Conservation (phyloP, 305 asterid species). For the Plantago lanceolata region DNA sequence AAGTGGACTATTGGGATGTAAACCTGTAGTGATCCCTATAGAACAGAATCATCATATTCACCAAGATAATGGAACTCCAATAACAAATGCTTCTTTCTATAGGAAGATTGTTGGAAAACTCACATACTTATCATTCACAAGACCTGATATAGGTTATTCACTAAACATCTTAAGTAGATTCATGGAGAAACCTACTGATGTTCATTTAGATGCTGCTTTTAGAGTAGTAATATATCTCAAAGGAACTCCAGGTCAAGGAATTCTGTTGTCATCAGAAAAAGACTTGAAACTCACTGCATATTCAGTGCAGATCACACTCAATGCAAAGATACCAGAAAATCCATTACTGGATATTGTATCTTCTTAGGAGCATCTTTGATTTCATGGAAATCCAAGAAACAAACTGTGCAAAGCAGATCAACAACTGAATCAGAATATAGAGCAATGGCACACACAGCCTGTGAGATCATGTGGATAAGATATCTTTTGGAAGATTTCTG, state of each 20-base stretch:
- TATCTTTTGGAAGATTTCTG: not conserved
- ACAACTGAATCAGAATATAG: not conserved
- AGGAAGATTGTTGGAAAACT: not conserved
- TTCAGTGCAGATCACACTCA: not conserved
- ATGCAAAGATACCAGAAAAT: not conserved
- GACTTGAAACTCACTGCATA: not conserved
- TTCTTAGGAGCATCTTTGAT: not conserved
- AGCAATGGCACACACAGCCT: not conserved
- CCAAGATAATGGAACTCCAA: not conserved
- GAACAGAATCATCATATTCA: conserved; percentile 7
- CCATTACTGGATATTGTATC: not conserved
- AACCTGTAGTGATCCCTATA: not conserved
- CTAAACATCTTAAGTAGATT: not conserved
- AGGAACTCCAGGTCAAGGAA: not conserved
- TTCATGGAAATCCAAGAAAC: conserved; percentile 7
- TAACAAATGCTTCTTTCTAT: not conserved
- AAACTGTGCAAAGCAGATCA: not conserved
- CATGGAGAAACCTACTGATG: not conserved
- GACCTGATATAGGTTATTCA: not conserved
- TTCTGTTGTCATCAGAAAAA: not conserved
- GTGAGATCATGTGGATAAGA: not conserved
- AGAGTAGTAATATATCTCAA: not conserved
- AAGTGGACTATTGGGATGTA: not conserved
- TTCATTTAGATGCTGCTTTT: not conserved
- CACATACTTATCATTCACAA: not conserved